Percentiles rank a stretch among this genome's conserved stretches.
These are phyloP conservation scores for Globisporangium iwayamae DNA, from an alignment of 352 stramenopile species.

Conservation along the genomic window DNA sequence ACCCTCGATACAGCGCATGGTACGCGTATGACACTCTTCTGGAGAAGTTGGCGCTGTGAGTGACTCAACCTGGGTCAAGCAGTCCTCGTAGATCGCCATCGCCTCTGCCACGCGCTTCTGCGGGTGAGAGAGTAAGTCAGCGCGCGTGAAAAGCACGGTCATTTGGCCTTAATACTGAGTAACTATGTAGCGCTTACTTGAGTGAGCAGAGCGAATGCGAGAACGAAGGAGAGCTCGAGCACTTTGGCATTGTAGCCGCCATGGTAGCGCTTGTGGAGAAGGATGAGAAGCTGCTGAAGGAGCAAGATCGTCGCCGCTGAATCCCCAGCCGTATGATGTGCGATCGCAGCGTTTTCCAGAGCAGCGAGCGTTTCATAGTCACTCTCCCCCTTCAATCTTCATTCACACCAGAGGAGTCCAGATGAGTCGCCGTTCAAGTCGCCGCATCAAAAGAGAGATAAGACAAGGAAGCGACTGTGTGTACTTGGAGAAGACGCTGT, in stretches of 20 bases:
- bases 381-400: constrained; percentile 33
- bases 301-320: constrained; percentile 20
- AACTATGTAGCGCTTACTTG: constrained; percentile 27
- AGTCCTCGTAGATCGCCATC: constrained; percentile 30
- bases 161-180: no score
- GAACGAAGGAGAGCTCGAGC: constrained; percentile 29
- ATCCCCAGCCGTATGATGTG: constrained; percentile 15
- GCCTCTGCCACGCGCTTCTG: constrained; percentile 45
- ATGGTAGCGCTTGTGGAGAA: constrained; percentile 31
- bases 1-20: constrained; percentile 36
- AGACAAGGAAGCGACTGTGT: background rate
- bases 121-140: background rate
- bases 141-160: background rate
- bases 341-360: constrained; percentile 54
- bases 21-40: constrained; percentile 17
- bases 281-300: constrained; percentile 29
- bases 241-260: constrained; percentile 51
- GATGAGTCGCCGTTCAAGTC: background rate
- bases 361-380: constrained; percentile 26
- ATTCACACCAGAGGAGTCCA: background rate
- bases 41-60: constrained; percentile 8
- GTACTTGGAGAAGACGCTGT: constrained; percentile 27
- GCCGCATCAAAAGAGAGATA: background rate
- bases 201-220: constrained; percentile 33
- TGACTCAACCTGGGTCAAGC: constrained; percentile 24